A percentile compares a stretch with the other conserved stretches of the same genome.
Conservation (phyloP, 1,284 basidiomycete species). For the Ganoderma lucidum region DNA sequence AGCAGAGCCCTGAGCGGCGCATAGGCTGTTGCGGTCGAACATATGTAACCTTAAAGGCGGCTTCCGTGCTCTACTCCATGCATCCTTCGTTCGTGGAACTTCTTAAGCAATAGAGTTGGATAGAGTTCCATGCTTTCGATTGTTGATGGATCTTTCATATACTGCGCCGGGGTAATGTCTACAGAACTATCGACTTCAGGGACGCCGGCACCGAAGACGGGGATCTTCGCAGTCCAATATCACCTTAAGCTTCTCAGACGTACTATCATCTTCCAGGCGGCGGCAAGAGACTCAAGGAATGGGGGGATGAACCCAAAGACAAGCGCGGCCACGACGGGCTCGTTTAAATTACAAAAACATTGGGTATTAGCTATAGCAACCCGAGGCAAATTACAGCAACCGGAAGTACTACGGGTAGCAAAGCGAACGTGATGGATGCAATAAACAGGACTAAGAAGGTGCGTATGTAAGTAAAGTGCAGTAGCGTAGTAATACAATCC, state of each 20-base stretch:
- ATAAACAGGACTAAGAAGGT: not conserved
- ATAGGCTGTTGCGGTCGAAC: not conserved
- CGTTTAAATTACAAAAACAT: not conserved
- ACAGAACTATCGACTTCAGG: not conserved
- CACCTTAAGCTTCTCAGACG: not conserved
- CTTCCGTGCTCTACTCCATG: not conserved
- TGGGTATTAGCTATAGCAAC: not conserved
- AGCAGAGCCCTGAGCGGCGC: not conserved
- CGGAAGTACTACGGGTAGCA: conserved; percentile 1
- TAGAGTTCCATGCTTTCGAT: not conserved
- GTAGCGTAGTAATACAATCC: not conserved
- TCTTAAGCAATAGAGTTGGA: not conserved
- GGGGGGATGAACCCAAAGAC: not conserved
- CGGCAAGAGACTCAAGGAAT: not conserved
- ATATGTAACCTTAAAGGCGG: not conserved
- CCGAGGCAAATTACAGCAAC: conserved; percentile 4
- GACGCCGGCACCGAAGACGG: not conserved
- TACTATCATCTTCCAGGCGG: not conserved
- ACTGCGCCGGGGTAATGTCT: not conserved
- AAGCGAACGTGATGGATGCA: conserved; percentile 3
- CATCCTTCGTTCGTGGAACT: not conserved
- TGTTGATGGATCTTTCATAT: not conserved
- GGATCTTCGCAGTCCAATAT: not conserved
- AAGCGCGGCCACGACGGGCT: not conserved
- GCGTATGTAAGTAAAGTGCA: not conserved